phyloP scores from a whole-genome alignment of 2,329 filamentous ascomycete species.

The Neophaeococcomyces mojaviensis region DNA sequence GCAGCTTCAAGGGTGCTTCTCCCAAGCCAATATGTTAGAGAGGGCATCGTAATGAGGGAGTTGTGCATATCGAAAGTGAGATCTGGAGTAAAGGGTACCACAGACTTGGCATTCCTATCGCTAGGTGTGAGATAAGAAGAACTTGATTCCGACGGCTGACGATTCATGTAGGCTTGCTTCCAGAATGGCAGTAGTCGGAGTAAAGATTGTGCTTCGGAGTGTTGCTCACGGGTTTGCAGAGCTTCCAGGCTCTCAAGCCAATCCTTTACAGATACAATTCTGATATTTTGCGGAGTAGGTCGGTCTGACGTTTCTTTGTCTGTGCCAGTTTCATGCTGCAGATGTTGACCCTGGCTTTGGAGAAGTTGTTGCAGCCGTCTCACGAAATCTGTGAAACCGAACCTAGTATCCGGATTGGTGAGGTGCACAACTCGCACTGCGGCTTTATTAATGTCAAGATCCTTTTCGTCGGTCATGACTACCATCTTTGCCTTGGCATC shows the following conservation, averaged over 20 bases:
- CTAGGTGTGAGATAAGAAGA: too few relatives aligned
- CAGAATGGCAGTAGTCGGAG: conserved; percentile 44
- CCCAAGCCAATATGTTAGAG: conserved; percentile 3
- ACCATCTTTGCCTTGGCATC: conserved; percentile 22
- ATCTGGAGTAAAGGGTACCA: conserved; percentile 32
- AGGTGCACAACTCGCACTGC: conserved; percentile 39
- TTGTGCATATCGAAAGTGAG: conserved; percentile 22
- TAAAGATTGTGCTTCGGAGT: conserved; percentile 29
- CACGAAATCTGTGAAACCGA: conserved; percentile 42
- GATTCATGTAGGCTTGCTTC: conserved; percentile 35
- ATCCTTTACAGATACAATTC: conserved; percentile 33
- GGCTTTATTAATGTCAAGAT: neutral
- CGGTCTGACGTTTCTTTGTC: neutral
- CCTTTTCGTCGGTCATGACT: neutral
- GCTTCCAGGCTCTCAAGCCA: conserved; percentile 39
- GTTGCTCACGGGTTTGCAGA: conserved; percentile 14
- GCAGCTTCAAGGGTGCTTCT: neutral
- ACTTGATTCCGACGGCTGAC: neutral
- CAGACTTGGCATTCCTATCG: conserved; percentile 20
- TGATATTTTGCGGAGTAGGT: conserved; percentile 10
- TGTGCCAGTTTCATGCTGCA: neutral
- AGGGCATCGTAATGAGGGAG: conserved; percentile 5
- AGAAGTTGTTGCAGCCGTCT: conserved; percentile 33
- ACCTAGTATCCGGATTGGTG: conserved; percentile 38
- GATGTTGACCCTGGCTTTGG: neutral